A percentile compares a stretch with the other conserved stretches of the same genome.
Evolutionary conservation across 768 basidiomycete genomes (phyloP).

Genomic region (Tremella fuciformis): DNA sequence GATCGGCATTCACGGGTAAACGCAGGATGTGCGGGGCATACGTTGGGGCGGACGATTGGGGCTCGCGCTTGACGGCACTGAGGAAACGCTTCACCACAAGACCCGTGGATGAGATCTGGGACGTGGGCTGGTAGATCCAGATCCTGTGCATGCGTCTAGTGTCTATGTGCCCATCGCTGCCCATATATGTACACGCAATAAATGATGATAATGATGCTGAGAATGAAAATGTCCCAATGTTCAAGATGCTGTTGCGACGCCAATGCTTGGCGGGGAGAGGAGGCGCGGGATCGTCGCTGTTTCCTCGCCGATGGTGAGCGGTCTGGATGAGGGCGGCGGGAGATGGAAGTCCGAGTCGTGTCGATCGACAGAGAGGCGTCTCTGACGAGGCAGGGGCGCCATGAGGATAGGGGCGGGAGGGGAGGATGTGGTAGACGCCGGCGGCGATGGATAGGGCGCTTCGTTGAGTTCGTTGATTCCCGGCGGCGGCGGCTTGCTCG

Average conservation of each 20-base stretch:
- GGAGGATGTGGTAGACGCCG: slow-evolving; percentile 1
- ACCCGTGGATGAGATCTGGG: slow-evolving; percentile 22
- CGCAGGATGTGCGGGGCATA: slow-evolving; percentile 96
- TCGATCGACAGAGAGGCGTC: slow-evolving; percentile 4
- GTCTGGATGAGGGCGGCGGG: neutral
- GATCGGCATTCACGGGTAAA: slow-evolving; percentile 82
- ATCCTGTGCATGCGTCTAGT: slow-evolving; percentile 3
- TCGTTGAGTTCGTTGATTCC: slow-evolving; percentile 3
- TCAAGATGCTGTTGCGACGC: too few relatives aligned
- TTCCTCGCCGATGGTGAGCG: neutral
- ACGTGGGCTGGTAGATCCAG: slow-evolving; percentile 21
- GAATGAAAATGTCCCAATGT: too few relatives aligned
- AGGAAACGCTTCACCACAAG: slow-evolving; percentile 17
- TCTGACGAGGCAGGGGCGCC: neutral
- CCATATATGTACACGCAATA: neutral
- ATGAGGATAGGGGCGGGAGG: slow-evolving; percentile 3
- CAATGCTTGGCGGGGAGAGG: slow-evolving; percentile 1
- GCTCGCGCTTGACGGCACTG: slow-evolving; percentile 62
- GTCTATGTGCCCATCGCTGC: slow-evolving; percentile 1
- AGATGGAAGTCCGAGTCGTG: slow-evolving; percentile 2
- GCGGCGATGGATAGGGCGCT: slow-evolving; percentile 10
- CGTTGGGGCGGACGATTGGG: slow-evolving; percentile 84
- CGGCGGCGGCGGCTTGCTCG: slow-evolving; percentile 1
- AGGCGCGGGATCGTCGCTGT: neutral
- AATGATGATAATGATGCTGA: neutral